These are phyloP conservation scores for Laguncularia racemosa DNA, from an alignment of 345 rosid species.

Conservation along the genomic window DNA sequence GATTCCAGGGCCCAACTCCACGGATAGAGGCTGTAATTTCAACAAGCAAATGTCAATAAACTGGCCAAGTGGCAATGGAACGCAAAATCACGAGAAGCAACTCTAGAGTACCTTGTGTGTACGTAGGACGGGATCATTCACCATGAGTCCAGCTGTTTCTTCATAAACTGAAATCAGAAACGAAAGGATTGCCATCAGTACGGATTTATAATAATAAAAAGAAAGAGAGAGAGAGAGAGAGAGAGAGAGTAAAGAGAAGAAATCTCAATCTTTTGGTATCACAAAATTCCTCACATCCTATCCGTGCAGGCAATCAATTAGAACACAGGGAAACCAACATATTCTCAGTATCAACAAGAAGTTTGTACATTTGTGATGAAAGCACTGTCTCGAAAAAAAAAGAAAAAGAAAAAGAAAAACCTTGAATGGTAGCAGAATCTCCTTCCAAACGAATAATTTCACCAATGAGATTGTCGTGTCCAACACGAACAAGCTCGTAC, in stretches of 20 bases:
- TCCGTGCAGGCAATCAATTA: neutral
- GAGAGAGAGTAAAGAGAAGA: neutral
- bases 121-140: conserved; percentile 91
- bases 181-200: neutral
- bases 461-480: conserved; percentile 91
- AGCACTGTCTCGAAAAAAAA: neutral
- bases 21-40: conserved; percentile 82
- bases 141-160: conserved; percentile 92
- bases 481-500: conserved; percentile 99
- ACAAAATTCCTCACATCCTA: neutral
- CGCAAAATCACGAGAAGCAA: neutral
- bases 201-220: neutral
- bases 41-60: conserved; percentile 13
- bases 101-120: conserved; percentile 61
- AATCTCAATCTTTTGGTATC: neutral
- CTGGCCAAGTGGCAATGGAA: neutral
- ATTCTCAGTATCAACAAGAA: neutral
- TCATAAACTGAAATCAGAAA: conserved; percentile 58
- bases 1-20: conserved; percentile 98
- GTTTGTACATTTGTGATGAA: neutral
- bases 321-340: no score
- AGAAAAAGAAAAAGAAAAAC: conserved; percentile 22
- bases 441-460: conserved; percentile 99
- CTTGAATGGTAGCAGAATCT: conserved; percentile 98
- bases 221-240: neutral